Evolutionary conservation across 805 yeast species (phyloP).

Genomic region (Candida morakotiae): DNA sequence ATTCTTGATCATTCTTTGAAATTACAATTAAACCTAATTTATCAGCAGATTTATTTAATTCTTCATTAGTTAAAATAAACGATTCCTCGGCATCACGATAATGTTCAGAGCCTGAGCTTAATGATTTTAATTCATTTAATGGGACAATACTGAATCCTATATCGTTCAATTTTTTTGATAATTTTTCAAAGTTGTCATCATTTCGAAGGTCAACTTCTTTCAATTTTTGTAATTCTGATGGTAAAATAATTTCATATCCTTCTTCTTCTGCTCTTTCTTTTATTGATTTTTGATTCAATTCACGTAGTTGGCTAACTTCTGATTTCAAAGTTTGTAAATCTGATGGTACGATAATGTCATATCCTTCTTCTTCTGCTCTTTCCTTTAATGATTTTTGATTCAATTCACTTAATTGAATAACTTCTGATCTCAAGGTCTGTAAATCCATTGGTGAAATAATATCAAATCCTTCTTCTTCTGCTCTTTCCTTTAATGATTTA

Average conservation of each 20-base stretch:
- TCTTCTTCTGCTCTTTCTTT: no score
- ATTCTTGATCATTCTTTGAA: slow-evolving; percentile 15
- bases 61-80: slow-evolving; percentile 23
- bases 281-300: slow-evolving; percentile 10
- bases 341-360: no score
- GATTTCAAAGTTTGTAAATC: no score
- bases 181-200: slow-evolving; percentile 3
- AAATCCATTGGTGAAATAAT: slow-evolving; percentile 13
- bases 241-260: no score
- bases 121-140: slow-evolving; percentile 11
- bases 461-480: slow-evolving; percentile 8
- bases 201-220: background rate
- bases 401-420: slow-evolving; percentile 8
- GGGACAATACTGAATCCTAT: slow-evolving; percentile 39
- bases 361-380: no score
- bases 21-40: slow-evolving; percentile 23
- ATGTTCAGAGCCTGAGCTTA: slow-evolving; percentile 2
- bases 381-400: slow-evolving; percentile 11
- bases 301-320: slow-evolving; percentile 8
- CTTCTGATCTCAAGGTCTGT: slow-evolving; percentile 9
- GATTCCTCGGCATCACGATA: slow-evolving; percentile 27
- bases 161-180: slow-evolving; percentile 3
- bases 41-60: slow-evolving; percentile 21
- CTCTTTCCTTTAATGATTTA: slow-evolving; percentile 6
- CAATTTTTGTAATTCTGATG: no score